Evolutionary conservation across 306 rosid species (phyloP).

Genomic region (Sindora glabra): DNA sequence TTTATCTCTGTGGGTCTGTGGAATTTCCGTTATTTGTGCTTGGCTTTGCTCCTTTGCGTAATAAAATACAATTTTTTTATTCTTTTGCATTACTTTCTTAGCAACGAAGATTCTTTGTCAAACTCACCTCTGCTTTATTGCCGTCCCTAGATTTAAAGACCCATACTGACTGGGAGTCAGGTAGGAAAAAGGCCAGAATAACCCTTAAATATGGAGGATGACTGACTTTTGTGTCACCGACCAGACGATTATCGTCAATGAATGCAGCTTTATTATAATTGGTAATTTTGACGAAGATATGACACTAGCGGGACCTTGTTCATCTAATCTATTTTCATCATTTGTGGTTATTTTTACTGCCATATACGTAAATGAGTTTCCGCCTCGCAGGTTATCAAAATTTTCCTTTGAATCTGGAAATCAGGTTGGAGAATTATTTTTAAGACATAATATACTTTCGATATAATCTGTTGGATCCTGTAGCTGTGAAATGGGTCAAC

Average conservation of each 20-base stretch:
- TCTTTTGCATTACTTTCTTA: not conserved
- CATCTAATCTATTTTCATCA: not conserved
- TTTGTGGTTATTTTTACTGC: not conserved
- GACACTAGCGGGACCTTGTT: conserved; percentile 20
- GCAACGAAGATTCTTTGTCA: conserved; percentile 39
- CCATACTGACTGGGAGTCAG: not conserved
- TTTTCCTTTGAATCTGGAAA: no score
- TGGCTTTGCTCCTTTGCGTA: conserved; percentile 20
- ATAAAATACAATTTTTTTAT: conserved; percentile 14
- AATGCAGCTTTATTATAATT: conserved; percentile 18
- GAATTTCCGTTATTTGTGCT: not conserved
- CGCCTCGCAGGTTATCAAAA: no score
- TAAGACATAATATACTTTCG: no score
- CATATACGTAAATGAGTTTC: not conserved
- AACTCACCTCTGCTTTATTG: conserved; percentile 24
- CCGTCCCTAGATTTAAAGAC: conserved; percentile 22
- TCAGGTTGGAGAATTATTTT: no score
- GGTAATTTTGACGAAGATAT: conserved; percentile 40
- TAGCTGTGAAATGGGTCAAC: no score
- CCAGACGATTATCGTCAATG: conserved; percentile 11
- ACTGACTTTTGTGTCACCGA: conserved; percentile 47
- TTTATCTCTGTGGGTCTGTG: conserved; percentile 7
- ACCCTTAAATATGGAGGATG: conserved; percentile 21
- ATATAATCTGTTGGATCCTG: no score
- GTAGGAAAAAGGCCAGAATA: not conserved